phyloP scores from a whole-genome alignment of 1,284 basidiomycete genomes.

The Trichosporon coremiiforme region DNA sequence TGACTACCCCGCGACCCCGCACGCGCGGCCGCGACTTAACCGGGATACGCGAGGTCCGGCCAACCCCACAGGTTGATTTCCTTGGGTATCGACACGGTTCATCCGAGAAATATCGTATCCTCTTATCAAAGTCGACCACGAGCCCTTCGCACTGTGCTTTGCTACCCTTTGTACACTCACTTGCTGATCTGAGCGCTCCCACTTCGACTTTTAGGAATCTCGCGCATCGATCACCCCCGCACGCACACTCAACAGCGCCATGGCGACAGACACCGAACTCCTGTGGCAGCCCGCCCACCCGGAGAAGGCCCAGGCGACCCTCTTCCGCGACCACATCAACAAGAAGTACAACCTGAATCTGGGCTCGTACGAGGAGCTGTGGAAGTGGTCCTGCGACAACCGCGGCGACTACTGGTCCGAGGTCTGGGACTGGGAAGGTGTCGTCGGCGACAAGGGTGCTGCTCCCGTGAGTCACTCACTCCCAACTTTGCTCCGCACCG shows the following conservation, averaged over 20 bases:
- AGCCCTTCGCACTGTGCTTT: not conserved
- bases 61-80: slow-evolving; percentile 11
- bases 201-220: not conserved
- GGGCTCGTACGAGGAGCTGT: slow-evolving; percentile 67
- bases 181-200: not conserved
- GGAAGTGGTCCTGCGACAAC: slow-evolving; percentile 68
- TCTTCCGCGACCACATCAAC: slow-evolving; percentile 66
- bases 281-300: slow-evolving; percentile 63
- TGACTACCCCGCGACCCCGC: slow-evolving; percentile 4
- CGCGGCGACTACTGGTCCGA: slow-evolving; percentile 71
- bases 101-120: slow-evolving; percentile 6
- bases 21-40: not conserved
- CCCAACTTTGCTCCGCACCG: not conserved
- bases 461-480: slow-evolving; percentile 23
- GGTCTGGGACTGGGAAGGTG: slow-evolving; percentile 73
- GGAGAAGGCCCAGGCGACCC: slow-evolving; percentile 61
- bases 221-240: not conserved
- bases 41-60: slow-evolving; percentile 17
- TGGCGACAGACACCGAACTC: slow-evolving; percentile 31
- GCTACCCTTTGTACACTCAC: not conserved
- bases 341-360: slow-evolving; percentile 61
- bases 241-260: not conserved
- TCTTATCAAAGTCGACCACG: not conserved
- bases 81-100: not conserved
- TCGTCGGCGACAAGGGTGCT: slow-evolving; percentile 66